Conservation (phyloP, 106 monocot genomes). For the Dendrobium officinale region DNA sequence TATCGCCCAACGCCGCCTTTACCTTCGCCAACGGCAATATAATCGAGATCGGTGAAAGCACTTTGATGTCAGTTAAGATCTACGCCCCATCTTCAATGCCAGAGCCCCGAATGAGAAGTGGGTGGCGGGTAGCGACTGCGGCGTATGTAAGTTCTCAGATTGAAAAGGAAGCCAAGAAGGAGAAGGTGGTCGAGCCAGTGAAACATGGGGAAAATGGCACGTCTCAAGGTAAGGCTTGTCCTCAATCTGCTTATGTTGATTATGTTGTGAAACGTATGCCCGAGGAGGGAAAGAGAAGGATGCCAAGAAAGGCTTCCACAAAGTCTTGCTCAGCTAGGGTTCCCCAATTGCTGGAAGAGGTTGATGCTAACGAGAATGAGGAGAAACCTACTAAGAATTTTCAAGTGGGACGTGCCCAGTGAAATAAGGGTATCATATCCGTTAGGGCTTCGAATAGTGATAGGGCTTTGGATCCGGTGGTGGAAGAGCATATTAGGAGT, state of each 20-base stretch:
- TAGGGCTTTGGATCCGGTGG: not conserved
- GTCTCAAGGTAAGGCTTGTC: not conserved
- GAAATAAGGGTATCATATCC: not conserved
- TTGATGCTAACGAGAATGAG: not conserved
- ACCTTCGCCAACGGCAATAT: constrained; percentile 39
- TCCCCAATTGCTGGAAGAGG: not conserved
- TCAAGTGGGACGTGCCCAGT: not conserved
- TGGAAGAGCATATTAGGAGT: not conserved
- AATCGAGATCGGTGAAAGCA: constrained; percentile 61
- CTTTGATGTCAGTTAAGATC: constrained; percentile 40
- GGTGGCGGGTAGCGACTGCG: not conserved
- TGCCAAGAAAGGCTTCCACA: not conserved
- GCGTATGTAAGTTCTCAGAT: not conserved
- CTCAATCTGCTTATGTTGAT: not conserved
- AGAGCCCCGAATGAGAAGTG: not conserved
- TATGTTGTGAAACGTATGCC: not conserved
- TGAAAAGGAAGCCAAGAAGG: not conserved
- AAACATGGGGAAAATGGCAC: not conserved
- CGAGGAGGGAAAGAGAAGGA: not conserved
- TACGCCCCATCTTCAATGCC: not conserved
- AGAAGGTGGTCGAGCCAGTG: not conserved
- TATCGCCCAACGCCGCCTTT: constrained; percentile 28
- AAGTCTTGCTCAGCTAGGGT: not conserved
- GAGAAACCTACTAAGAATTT: not conserved
- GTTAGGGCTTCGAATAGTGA: not conserved